phyloP scores from a whole-genome alignment of 2,329 filamentous ascomycete genomes.

The Penicillium olsonii region DNA sequence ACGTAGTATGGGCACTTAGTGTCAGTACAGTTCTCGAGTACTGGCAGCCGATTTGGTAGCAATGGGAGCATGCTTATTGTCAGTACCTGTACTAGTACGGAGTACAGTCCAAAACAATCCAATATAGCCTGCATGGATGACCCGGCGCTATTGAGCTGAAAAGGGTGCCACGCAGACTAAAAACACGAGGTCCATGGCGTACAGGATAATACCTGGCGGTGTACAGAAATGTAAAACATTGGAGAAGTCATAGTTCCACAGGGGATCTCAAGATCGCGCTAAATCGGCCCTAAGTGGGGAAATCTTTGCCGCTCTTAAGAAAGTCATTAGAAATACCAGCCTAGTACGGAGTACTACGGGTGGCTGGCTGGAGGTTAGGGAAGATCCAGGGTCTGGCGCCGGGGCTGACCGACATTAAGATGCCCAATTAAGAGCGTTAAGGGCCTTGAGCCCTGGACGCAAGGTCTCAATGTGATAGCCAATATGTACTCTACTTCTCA shows the following conservation, averaged over 20 bases:
- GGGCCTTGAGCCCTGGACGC: background rate
- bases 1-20: no score
- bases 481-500: no score
- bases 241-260: constrained; percentile 14
- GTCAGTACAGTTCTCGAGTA: no score
- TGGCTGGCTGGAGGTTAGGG: constrained; percentile 16
- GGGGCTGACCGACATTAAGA: background rate
- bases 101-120: no score
- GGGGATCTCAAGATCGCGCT: constrained; percentile 20
- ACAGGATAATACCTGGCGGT: constrained; percentile 13
- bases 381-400: no score
- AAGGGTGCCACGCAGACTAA: background rate
- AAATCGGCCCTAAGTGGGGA: constrained; percentile 14
- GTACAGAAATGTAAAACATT: constrained; percentile 16
- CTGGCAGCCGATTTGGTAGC: no score
- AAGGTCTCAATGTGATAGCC: constrained; percentile 2
- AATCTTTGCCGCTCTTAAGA: background rate
- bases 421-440: background rate
- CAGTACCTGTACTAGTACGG: no score
- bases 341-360: background rate
- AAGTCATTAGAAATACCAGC: constrained; percentile 4
- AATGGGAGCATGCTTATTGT: no score
- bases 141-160: background rate
- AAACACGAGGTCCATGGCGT: background rate
- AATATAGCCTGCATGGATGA: background rate